Conservation (phyloP, 2,329 filamentous ascomycete species). For the Simplicillium aogashimaense region DNA sequence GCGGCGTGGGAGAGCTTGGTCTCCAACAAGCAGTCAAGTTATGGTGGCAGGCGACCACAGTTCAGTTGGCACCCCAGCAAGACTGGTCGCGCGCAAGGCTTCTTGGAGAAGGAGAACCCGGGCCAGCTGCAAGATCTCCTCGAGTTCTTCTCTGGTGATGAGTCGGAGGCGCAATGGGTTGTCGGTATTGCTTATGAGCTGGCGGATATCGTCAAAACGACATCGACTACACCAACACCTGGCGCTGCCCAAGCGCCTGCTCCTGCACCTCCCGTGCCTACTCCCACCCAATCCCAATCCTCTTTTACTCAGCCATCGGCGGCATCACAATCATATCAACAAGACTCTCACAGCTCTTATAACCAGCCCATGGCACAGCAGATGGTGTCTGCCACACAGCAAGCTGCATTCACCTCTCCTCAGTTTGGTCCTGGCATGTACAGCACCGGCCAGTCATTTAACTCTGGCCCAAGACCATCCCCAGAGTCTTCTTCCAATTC, state of each 20-base stretch:
- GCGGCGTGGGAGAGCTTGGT: constrained; percentile 52
- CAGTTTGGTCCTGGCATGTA: constrained; percentile 21
- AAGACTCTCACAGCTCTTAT: constrained; percentile 19
- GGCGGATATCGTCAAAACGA: constrained; percentile 34
- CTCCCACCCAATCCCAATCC: too few relatives aligned
- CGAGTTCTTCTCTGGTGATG: constrained; percentile 52
- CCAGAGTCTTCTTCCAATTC: constrained; percentile 23
- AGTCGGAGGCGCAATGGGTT: constrained; percentile 45
- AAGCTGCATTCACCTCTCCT: constrained; percentile 13
- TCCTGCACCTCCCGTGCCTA: constrained; percentile 10
- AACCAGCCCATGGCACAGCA: constrained; percentile 21
- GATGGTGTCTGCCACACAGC: constrained; percentile 13
- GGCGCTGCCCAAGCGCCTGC: constrained; percentile 17
- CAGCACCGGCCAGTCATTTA: constrained; percentile 20
- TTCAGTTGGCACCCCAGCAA: constrained; percentile 51
- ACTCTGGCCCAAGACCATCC: constrained; percentile 16
- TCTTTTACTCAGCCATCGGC: too few relatives aligned
- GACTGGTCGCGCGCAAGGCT: constrained; percentile 46
- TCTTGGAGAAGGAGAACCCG: constrained; percentile 51
- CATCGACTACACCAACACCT: constrained; percentile 19
- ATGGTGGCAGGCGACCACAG: constrained; percentile 43
- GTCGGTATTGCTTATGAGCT: constrained; percentile 49
- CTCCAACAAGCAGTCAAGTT: constrained; percentile 42
- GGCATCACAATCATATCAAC: constrained; percentile 6
- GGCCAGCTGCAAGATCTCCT: constrained; percentile 55